Base-by-base conservation (phyloP, 2,329 filamentous ascomycete species). In the Exutisphaerella laricina region DNA sequence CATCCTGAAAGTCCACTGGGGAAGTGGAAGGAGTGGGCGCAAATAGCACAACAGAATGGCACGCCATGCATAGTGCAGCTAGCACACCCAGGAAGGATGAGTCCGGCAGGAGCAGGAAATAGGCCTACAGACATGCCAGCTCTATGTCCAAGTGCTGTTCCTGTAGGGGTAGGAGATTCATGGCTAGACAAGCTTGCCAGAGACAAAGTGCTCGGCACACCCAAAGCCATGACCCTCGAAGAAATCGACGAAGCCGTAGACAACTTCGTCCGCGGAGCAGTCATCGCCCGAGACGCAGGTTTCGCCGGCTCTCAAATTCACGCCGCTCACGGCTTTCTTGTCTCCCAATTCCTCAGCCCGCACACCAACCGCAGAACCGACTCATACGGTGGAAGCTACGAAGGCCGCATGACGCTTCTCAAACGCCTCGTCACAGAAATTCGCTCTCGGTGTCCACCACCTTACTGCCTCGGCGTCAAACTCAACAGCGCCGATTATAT, bases 251-350 rank as follows among this genome's bases (percentile, higher is more conserved):
- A 67, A 0, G 72, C 77, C 0, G 67, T 79, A 6, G 54, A 58
- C 5, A 68, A 72, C 32, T 83, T 82, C 47, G 73, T 72, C 1
- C 61, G 68, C 17, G 70, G 69, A 1, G 79, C 80, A 1, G 65
- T 68, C 4, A 54, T 80, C 3, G 66, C 68, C 43, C 64, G 65
- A 2, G 67, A 74, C 45, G 64, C 66, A 17, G 75, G 75, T 0
- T 78, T 77, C 44, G 67, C 69, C n/a, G 76, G 75, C 0, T 57
- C 75, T 6, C 66, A 78, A 50, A 46, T 79, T 13, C 75, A 79
- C 55, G 73, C 64, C 3, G 74, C 73, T 1, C 50, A 53, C 23
- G 72, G 73, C 3, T 75, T 71, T 55, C 55, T 75, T 18, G 58
- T 75, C 16, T 66, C 66, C 50, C 64, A 64, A 48, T 69, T 64